Evolutionary conservation across 2,329 filamentous ascomycete species (phyloP).

Genomic region (Cytospora piceae): DNA sequence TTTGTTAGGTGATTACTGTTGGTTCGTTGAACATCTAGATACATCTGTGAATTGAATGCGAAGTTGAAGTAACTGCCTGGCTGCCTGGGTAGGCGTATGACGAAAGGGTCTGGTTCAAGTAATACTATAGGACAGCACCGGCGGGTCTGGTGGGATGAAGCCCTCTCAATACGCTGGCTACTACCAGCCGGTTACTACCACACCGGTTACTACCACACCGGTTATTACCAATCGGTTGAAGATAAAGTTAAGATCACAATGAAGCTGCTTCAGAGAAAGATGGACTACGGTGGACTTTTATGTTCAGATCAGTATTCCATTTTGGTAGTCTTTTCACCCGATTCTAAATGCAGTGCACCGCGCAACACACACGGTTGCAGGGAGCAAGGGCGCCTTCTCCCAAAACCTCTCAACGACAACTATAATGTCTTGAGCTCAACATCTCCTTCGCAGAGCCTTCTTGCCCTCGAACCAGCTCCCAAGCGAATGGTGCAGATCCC

Average conservation of each 20-base stretch:
- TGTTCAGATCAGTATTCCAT: slow-evolving; percentile 28
- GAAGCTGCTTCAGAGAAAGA: not conserved
- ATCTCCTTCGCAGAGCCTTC: slow-evolving; percentile 6
- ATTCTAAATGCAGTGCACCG: slow-evolving; percentile 38
- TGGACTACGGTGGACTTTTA: not conserved
- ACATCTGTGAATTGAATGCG: not conserved
- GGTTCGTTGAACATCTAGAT: no score
- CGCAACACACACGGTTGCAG: slow-evolving; percentile 13
- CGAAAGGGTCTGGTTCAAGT: no score
- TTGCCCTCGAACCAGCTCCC: slow-evolving; percentile 18
- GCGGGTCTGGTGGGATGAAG: no score
- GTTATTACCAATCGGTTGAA: no score
- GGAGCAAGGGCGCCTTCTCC: slow-evolving; percentile 4
- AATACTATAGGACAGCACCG: no score
- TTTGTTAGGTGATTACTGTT: no score
- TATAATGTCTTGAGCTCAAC: not conserved
- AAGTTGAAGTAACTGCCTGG: no score
- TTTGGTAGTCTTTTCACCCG: slow-evolving; percentile 34
- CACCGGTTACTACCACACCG: no score
- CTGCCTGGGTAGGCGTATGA: no score
- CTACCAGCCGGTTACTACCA: no score
- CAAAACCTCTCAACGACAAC: not conserved
- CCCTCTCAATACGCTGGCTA: no score
- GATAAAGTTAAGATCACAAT: not conserved
- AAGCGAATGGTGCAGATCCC: slow-evolving; percentile 7